These are phyloP conservation scores for Beta lomatogona DNA, from an alignment of 179 eudicot genomes.

Conservation along the genomic window DNA sequence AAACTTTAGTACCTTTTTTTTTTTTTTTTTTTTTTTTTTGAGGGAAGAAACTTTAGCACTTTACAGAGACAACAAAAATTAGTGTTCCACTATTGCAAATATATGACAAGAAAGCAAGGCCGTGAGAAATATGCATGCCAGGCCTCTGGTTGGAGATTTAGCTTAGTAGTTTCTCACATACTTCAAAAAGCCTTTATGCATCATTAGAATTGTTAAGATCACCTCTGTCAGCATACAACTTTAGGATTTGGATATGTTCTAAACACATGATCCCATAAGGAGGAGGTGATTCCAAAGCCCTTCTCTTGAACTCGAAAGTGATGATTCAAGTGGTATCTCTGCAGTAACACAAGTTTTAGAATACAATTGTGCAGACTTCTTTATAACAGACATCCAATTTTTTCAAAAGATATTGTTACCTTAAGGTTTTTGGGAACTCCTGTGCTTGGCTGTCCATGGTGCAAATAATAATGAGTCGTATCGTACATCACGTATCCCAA, in stretches of 20 bases:
- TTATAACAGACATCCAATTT: not conserved
- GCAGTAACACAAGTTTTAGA: slow-evolving; percentile 16
- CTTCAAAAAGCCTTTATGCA: not conserved
- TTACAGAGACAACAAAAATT: slow-evolving; percentile 6
- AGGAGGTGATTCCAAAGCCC: slow-evolving; percentile 81
- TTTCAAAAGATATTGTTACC: slow-evolving; percentile 37
- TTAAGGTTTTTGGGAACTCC: slow-evolving; percentile 49
- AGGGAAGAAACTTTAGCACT: too few relatives aligned
- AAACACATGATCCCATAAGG: slow-evolving; percentile 69
- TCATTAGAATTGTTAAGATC: not conserved
- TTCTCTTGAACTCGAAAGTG: slow-evolving; percentile 60
- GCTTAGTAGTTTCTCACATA: slow-evolving; percentile 1
- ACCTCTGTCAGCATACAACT: slow-evolving; percentile 25
- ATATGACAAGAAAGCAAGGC: not conserved
- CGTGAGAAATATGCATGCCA: not conserved
- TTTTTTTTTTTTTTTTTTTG: too few relatives aligned
- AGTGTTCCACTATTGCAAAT: not conserved
- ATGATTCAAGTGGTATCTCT: slow-evolving; percentile 78
- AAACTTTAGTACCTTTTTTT: too few relatives aligned
- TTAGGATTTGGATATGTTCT: slow-evolving; percentile 64
- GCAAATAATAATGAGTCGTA: slow-evolving; percentile 72
- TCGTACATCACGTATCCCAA: slow-evolving; percentile 75
- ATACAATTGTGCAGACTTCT: not conserved
- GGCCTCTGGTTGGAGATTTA: not conserved
- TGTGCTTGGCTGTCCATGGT: slow-evolving; percentile 59